Base-by-base conservation (phyloP, 2,329 filamentous ascomycete species). In the Cladosporium cucumerinum region DNA sequence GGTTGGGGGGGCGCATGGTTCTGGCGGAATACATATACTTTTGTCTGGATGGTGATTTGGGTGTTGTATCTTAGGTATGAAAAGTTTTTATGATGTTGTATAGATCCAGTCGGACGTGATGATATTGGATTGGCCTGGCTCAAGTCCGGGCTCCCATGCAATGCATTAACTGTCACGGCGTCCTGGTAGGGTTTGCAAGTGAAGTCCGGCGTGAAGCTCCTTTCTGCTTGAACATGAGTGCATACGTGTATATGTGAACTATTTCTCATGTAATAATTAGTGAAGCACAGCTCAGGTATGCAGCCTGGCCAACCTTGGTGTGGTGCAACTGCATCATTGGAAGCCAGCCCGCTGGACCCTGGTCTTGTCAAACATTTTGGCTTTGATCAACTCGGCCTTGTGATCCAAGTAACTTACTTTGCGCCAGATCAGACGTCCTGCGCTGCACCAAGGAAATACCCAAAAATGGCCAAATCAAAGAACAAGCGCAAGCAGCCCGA, bases 401-500 rank as follows among this genome's bases (percentile, higher is more conserved):
- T 54, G 51, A 54, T 54, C 51, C 11, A 54, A 32, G 51, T 54
- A 21, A 12, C 21, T 54, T 52, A n/a, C 25, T 54, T 54, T 54
- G 28, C 51, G 51, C 51, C 51, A 4, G 39, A 28, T 2, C 51
- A 54, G 51, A 54, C 21, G 39, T 12, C 54, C 54, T 28, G 8
- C 36, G 14, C 36, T 46, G 7, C 55, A 58, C 34, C 55, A 43
- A 58, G 36, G 36, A 58, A 46, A 51, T 61, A 49, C n/a, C 7
- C 26, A 23, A n/a, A 49, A 2, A 62, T 62, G 60, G 49, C 60
- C 25, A 62, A 48, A 55, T 46, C 60, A 25, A 62, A 62, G 60
- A 62, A 62, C 60, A 62, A 62, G 49, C 48, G 60, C 48, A 62
- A 62, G 49, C 60, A 62, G 49, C 60, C 60, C 26, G 60, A 62